A percentile compares a stretch with the other conserved stretches of the same genome.
These are phyloP conservation scores for Jamesozyma jinghongensis DNA, from an alignment of 805 yeast genomes.

Conservation along the genomic window DNA sequence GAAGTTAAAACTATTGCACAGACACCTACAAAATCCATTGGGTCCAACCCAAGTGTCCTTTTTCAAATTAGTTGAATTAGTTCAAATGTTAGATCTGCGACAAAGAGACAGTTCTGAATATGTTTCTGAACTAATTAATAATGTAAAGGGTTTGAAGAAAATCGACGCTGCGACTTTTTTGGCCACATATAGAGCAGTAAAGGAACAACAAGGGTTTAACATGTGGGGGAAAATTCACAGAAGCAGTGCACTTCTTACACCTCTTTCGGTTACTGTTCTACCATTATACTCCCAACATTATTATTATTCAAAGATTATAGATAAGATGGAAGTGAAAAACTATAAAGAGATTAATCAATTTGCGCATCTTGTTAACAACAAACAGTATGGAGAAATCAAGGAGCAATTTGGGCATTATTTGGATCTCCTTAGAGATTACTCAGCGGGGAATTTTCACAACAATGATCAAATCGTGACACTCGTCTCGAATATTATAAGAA, in stretches of 20 bases:
- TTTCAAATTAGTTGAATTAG: conserved; percentile 32
- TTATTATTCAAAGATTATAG: conserved; percentile 28
- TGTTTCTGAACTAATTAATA: conserved; percentile 2
- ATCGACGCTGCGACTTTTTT: conserved; percentile 28
- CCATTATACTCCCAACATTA: conserved; percentile 35
- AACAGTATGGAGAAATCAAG: conserved; percentile 3
- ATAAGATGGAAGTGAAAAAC: conserved; percentile 19
- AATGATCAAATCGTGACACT: conserved; percentile 43
- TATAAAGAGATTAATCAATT: conserved; percentile 20
- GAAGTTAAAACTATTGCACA: conserved; percentile 40
- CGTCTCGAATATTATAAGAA: conserved; percentile 33
- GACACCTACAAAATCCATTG: conserved; percentile 33
- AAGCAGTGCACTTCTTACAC: conserved; percentile 30
- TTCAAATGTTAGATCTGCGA: conserved; percentile 28
- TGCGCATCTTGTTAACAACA: conserved; percentile 15
- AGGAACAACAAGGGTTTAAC: conserved; percentile 37
- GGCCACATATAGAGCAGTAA: conserved; percentile 42
- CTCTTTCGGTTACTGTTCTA: conserved; percentile 36
- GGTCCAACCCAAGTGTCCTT: conserved; percentile 37
- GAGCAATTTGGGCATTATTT: conserved; percentile 32
- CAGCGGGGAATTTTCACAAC: conserved; percentile 41
- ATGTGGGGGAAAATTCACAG: conserved; percentile 35
- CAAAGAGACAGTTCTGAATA: conserved; percentile 7
- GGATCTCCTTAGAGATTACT: conserved; percentile 43
- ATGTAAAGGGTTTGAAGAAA: background rate